Evolutionary conservation across 1,284 basidiomycete species (phyloP), one percentile per base, ranked within the genome.

Genomic region (Mycena citricolor): DNA sequence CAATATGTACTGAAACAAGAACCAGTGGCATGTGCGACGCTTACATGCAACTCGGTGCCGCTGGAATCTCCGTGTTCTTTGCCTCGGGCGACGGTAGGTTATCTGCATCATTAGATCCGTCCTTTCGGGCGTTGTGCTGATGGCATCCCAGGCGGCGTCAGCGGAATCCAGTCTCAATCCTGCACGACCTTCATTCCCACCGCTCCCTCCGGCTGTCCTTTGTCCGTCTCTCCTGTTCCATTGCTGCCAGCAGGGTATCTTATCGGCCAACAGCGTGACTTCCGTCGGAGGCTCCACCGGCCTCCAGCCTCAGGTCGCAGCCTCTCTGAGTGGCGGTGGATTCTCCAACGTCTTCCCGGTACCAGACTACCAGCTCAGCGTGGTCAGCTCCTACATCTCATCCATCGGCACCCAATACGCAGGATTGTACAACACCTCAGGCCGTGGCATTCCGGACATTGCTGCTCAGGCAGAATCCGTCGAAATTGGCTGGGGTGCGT

Each of bases 211-310:
- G 49, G 40, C 7, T 51, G 49, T 25, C 49, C 49, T 5, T 51
- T 51, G 45, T 47, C 13, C 30, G 45, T 42, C 14, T 11, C 13
- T 23, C 31, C 28, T 16, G 6, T 33, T 16, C 22, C 14, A 8
- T 14, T n/a, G 2, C 20, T 20, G 20, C 8, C 8, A 13, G 24
- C 8, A 8, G 17, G 17, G 22, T 24, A 37, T 36, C n/a, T 8
- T 14, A 26, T 19, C 32, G 10, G 22, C 26, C 13, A 25, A 7
- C 33, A 47, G 45, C 34, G 33, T 51, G 22, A 51, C 49, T 21
- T 47, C 49, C 3, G 49, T 51, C n/a, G 49, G 49, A 11, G 40
- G 44, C 4, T 44, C 30, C 47, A 35, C 33, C 2, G 26, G 25
- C 22, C 28, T 38, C n/a, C 44, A 38, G 12, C 4, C 45, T 4